Conservation (phyloP, 176 grass and related monocot genomes). For the Olyra latifolia region DNA sequence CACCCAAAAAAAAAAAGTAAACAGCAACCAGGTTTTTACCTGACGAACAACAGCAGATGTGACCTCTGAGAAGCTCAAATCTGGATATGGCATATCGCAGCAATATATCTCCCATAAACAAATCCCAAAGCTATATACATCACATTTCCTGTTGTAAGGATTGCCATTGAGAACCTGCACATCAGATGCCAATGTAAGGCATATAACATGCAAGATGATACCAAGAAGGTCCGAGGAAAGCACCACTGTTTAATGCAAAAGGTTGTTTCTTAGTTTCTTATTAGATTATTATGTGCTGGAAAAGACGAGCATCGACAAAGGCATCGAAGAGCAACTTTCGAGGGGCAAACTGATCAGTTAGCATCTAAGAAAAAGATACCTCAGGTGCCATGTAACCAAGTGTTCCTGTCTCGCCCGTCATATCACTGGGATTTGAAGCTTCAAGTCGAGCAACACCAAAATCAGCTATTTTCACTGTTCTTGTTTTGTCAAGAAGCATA, state of each 20-base stretch:
- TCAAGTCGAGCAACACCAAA: slow-evolving; percentile 93
- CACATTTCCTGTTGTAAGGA: slow-evolving; percentile 95
- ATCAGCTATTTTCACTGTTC: slow-evolving; percentile 90
- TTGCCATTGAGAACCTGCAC: slow-evolving; percentile 93
- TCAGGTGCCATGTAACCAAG: slow-evolving; percentile 99
- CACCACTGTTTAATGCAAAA: background rate
- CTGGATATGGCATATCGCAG: slow-evolving; percentile 97
- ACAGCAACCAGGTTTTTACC: slow-evolving; percentile 34
- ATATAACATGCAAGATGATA: background rate
- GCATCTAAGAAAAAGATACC: slow-evolving; percentile 39
- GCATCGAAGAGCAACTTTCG: background rate
- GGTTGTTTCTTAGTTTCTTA: too few relatives aligned
- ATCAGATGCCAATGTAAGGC: slow-evolving; percentile 12
- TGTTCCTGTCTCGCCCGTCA: slow-evolving; percentile 95
- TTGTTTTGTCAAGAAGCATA: slow-evolving; percentile 94
- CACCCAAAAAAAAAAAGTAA: background rate
- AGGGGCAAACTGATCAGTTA: background rate
- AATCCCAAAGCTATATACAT: slow-evolving; percentile 96
- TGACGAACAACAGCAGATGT: slow-evolving; percentile 94
- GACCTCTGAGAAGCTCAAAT: slow-evolving; percentile 88
- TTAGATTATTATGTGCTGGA: background rate
- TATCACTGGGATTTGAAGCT: slow-evolving; percentile 88
- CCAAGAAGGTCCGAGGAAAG: background rate
- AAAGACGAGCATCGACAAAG: background rate
- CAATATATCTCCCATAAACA: slow-evolving; percentile 95